Conservation (phyloP, 2,329 filamentous ascomycete genomes). For the Diaporthe destruens region DNA sequence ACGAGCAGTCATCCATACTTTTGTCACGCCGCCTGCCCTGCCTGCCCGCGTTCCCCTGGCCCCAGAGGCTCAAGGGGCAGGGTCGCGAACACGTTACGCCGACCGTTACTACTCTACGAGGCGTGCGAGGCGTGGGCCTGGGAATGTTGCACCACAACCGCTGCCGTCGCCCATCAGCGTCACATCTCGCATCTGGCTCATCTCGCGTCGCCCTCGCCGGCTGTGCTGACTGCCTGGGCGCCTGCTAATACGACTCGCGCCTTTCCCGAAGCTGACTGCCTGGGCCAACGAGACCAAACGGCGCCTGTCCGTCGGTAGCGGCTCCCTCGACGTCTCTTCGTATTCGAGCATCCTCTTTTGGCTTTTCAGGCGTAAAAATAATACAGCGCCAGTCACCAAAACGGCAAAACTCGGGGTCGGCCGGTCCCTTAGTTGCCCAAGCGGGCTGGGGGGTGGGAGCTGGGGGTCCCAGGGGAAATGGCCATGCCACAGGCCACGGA, state of each 20-base stretch:
- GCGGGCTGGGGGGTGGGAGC: constrained; percentile 2
- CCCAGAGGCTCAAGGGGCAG: background rate
- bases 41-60: background rate
- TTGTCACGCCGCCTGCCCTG: too few species aligned
- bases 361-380: background rate
- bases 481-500: too few species aligned
- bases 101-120: constrained; percentile 23
- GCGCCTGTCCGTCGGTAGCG: constrained; percentile 30
- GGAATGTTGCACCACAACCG: background rate
- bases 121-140: constrained; percentile 11
- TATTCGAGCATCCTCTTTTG: constrained; percentile 22
- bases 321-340: constrained; percentile 19
- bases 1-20: background rate
- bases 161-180: constrained; percentile 26
- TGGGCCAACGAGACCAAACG: background rate
- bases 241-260: constrained; percentile 18
- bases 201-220: constrained; percentile 25
- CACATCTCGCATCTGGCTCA: constrained; percentile 32
- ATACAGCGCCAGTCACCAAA: constrained; percentile 15
- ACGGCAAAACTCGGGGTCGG: constrained; percentile 26
- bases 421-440: constrained; percentile 5
- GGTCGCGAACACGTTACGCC: constrained; percentile 11
- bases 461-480: constrained; percentile 21
- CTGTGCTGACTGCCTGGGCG: constrained; percentile 25
- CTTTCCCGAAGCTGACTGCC: constrained; percentile 25